These are phyloP conservation scores for Colletotrichum navitas DNA, from an alignment of 2,329 filamentous ascomycete genomes.

Conservation along the genomic window DNA sequence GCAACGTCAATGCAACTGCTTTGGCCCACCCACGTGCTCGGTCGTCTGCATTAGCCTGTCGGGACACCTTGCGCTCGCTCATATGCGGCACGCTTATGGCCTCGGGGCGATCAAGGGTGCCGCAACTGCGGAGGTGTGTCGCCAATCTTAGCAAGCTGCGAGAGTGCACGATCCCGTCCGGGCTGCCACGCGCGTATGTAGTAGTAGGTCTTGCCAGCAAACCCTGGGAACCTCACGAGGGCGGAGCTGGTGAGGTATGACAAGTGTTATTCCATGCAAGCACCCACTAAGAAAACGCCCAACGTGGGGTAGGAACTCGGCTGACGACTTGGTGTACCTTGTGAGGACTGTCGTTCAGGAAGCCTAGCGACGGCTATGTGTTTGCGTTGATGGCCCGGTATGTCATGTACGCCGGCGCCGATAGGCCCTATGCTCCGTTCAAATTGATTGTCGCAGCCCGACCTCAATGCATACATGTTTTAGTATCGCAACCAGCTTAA, in stretches of 20 bases:
- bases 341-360: background rate
- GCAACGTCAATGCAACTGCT: too few relatives aligned
- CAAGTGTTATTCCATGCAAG: background rate
- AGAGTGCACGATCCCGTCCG: background rate
- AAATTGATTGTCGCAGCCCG: too few relatives aligned
- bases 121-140: background rate
- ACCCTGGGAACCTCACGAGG: background rate
- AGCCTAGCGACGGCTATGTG: background rate
- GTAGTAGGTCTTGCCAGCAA: too few relatives aligned
- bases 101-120: background rate
- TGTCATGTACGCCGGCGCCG: background rate
- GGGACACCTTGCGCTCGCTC: slow-evolving; percentile 3
- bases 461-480: too few relatives aligned
- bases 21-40: slow-evolving; percentile 7
- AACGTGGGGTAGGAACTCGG: too few relatives aligned
- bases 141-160: background rate
- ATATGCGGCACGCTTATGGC: slow-evolving; percentile 23
- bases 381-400: background rate
- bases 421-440: background rate
- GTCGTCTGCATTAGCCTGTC: slow-evolving; percentile 29
- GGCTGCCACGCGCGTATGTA: background rate
- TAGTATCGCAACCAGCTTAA: too few relatives aligned
- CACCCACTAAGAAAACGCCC: too few relatives aligned
- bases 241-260: background rate
- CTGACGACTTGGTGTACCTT: too few relatives aligned